Conservation (phyloP, 805 yeast genomes). For the Wickerhamiella occidentalis region DNA sequence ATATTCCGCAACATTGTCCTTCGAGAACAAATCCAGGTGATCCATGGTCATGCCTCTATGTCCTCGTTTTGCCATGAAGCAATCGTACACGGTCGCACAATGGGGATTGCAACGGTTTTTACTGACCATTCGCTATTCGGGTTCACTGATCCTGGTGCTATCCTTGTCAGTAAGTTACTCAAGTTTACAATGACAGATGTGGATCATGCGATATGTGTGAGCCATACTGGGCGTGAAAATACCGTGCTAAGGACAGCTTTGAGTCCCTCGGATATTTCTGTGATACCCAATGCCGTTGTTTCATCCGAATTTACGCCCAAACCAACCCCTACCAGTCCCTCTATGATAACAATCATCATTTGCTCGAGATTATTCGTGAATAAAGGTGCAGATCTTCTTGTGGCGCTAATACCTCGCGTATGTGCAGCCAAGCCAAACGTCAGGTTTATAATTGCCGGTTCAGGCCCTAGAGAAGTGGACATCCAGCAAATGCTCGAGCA, state of each 20-base stretch:
- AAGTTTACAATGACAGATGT: conserved; percentile 75
- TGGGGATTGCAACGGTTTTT: conserved; percentile 85
- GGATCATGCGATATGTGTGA: conserved; percentile 91
- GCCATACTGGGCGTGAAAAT: conserved; percentile 93
- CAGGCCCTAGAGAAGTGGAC: conserved; percentile 91
- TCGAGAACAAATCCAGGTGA: conserved; percentile 74
- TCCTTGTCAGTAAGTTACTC: conserved; percentile 73
- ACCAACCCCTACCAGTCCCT: conserved; percentile 21
- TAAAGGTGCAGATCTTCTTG: conserved; percentile 84
- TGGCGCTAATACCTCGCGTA: conserved; percentile 72
- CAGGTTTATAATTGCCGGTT: conserved; percentile 82
- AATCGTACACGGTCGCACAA: conserved; percentile 76
- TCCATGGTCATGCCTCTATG: conserved; percentile 92
- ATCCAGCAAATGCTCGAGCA: conserved; percentile 91
- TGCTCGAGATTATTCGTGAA: conserved; percentile 89
- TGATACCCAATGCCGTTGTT: conserved; percentile 95
- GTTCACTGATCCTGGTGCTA: conserved; percentile 72
- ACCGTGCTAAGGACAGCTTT: conserved; percentile 78
- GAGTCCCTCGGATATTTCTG: conserved; percentile 68
- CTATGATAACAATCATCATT: conserved; percentile 67
- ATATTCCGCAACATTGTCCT: conserved; percentile 70
- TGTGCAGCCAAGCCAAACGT: conserved; percentile 54
- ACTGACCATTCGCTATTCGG: conserved; percentile 96
- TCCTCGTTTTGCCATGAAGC: conserved; percentile 83
- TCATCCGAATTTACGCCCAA: conserved; percentile 49